Evolutionary conservation across 192 early-diverging fungal species (phyloP).

Genomic region (Mortierella antarctica): DNA sequence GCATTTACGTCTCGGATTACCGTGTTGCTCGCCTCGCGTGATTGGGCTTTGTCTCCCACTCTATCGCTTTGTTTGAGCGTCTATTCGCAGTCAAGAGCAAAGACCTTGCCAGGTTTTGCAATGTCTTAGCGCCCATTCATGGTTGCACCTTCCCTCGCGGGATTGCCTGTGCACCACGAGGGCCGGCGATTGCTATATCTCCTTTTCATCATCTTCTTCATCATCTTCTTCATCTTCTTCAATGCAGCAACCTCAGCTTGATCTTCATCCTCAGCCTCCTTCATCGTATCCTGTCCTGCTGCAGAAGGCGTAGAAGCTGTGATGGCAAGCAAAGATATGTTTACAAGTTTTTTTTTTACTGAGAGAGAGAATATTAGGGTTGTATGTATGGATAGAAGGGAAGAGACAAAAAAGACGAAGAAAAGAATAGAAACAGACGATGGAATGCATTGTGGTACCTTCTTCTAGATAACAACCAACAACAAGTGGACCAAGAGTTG

Average conservation of each 20-base stretch:
- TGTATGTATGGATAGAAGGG: neutral
- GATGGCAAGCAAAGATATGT: too few relatives aligned
- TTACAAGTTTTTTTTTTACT: too few relatives aligned
- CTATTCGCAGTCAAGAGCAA: slow-evolving; percentile 52
- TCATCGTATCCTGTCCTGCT: too few relatives aligned
- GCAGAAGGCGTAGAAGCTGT: too few relatives aligned
- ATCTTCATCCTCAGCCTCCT: neutral
- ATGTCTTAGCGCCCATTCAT: slow-evolving; percentile 54
- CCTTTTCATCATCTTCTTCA: neutral
- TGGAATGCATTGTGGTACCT: too few relatives aligned
- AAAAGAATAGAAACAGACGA: neutral
- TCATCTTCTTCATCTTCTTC: slow-evolving; percentile 3
- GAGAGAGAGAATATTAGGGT: slow-evolving; percentile 4
- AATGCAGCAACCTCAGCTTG: neutral
- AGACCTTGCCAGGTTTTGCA: slow-evolving; percentile 52
- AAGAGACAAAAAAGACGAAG: slow-evolving; percentile 10
- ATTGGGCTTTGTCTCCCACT: slow-evolving; percentile 57
- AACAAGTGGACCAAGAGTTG: neutral
- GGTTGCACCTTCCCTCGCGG: slow-evolving; percentile 15
- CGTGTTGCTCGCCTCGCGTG: slow-evolving; percentile 58
- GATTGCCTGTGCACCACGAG: slow-evolving; percentile 15
- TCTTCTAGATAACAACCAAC: neutral
- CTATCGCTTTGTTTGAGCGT: slow-evolving; percentile 57
- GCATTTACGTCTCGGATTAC: slow-evolving; percentile 55
- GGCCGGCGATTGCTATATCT: slow-evolving; percentile 52